A percentile compares a stretch with the other conserved stretches of the same genome.
Conservation (phyloP, 2,329 filamentous ascomycete genomes). For the Apiospora saccharicola region DNA sequence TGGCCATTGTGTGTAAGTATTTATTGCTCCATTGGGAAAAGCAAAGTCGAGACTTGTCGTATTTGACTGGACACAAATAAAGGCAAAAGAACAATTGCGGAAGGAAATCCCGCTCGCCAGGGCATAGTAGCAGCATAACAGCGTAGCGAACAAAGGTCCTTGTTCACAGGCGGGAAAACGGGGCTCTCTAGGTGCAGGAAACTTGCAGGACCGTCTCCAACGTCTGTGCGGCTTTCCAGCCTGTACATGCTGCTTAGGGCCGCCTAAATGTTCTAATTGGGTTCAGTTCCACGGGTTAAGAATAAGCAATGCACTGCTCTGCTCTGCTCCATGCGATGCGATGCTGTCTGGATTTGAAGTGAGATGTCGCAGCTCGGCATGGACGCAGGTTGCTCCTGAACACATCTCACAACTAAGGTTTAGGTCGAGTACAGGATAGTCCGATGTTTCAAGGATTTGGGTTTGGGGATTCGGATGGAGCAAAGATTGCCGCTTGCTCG, state of each 20-base stretch:
- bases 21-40: slow-evolving; percentile 25
- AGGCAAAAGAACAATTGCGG: slow-evolving; percentile 14
- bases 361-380: slow-evolving; percentile 18
- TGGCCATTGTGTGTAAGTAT: slow-evolving; percentile 8
- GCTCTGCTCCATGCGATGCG: neutral
- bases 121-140: slow-evolving; percentile 32
- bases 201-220: slow-evolving; percentile 34
- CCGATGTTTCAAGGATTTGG: neutral
- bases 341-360: slow-evolving; percentile 21
- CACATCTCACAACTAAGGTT: slow-evolving; percentile 4
- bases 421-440: neutral
- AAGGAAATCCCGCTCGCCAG: slow-evolving; percentile 24
- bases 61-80: slow-evolving; percentile 30
- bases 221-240: slow-evolving; percentile 40
- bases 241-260: slow-evolving; percentile 4
- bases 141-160: slow-evolving; percentile 28
- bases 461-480: neutral
- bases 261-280: slow-evolving; percentile 8
- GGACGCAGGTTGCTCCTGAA: neutral
- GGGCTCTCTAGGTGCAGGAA: slow-evolving; percentile 36
- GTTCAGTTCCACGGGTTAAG: slow-evolving; percentile 8
- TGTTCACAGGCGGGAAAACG: slow-evolving; percentile 39
- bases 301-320: slow-evolving; percentile 6
- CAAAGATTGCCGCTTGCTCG: neutral
- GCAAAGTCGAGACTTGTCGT: slow-evolving; percentile 23